Conservation (phyloP, 2,329 filamentous ascomycete genomes). For the Clarireedia sp. region DNA sequence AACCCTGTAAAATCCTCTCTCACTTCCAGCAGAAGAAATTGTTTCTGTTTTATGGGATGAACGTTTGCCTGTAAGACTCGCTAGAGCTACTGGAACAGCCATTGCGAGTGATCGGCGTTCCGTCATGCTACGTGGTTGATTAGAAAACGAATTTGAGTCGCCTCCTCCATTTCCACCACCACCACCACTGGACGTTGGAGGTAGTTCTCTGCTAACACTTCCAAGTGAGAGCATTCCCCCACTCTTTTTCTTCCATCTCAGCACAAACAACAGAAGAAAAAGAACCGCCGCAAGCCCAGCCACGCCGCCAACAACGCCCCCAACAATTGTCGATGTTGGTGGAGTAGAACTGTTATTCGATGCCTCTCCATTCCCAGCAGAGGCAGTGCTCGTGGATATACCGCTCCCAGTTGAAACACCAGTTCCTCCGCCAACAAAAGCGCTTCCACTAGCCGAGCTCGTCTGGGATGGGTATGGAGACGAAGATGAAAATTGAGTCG, state of each 20-base stretch:
- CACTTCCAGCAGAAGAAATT: conserved; percentile 34
- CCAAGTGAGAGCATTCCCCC: conserved; percentile 37
- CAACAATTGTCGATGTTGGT: conserved; percentile 25
- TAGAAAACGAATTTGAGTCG: conserved; percentile 11
- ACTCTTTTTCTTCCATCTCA: conserved; percentile 46
- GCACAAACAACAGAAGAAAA: conserved; percentile 43
- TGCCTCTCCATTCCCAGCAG: conserved; percentile 13
- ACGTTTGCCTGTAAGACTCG: conserved; percentile 34
- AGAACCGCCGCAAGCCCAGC: conserved; percentile 51
- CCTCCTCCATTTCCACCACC: conserved; percentile 30
- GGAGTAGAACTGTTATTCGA: conserved; percentile 11
- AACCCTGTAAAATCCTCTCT: conserved; percentile 56
- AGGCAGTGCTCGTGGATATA: conserved; percentile 16
- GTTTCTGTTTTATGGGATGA: conserved; percentile 27
- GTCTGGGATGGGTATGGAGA: conserved; percentile 4
- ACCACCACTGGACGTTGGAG: conserved; percentile 28
- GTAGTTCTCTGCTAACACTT: conserved; percentile 17
- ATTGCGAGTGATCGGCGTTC: conserved; percentile 39
- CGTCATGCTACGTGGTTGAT: conserved; percentile 34
- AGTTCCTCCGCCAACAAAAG: conserved; percentile 13
- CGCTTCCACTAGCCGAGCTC: conserved; percentile 7
- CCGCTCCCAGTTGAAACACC: not conserved
- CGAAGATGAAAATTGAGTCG: conserved; percentile 4
- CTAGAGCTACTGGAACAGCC: conserved; percentile 42
- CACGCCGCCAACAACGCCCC: conserved; percentile 32